Conservation (phyloP, 805 yeast genomes). For the Tetrapisispora nanseiensis region DNA sequence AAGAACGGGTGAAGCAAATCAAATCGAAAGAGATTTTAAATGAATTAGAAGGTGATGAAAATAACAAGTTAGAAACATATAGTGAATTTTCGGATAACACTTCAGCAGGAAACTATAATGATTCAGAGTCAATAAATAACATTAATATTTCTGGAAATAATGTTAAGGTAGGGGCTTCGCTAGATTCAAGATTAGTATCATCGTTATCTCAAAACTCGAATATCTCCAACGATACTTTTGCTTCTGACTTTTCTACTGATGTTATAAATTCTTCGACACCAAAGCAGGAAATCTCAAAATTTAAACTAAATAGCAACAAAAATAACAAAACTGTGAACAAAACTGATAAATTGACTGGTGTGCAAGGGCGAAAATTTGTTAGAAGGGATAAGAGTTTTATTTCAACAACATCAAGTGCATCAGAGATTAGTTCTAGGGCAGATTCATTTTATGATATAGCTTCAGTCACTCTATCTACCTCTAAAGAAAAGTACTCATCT, state of each 20-base stretch:
- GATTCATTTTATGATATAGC: slow-evolving; percentile 34
- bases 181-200: slow-evolving; percentile 39
- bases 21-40: background rate
- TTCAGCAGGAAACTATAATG: slow-evolving; percentile 22
- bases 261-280: slow-evolving; percentile 9
- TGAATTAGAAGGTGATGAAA: background rate
- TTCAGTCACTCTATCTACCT: slow-evolving; percentile 23
- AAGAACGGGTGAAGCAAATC: too few species aligned
- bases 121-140: background rate
- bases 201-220: slow-evolving; percentile 34
- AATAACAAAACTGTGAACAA: background rate
- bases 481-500: slow-evolving; percentile 7
- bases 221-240: slow-evolving; percentile 38
- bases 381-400: slow-evolving; percentile 30
- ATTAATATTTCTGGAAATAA: slow-evolving; percentile 1
- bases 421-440: slow-evolving; percentile 33
- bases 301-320: slow-evolving; percentile 1
- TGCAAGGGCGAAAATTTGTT: slow-evolving; percentile 14
- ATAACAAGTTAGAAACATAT: slow-evolving; percentile 16
- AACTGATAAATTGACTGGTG: background rate
- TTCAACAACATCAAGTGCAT: slow-evolving; percentile 32
- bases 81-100: slow-evolving; percentile 25
- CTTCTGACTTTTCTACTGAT: slow-evolving; percentile 43
- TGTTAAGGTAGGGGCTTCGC: slow-evolving; percentile 6
- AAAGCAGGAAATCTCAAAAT: slow-evolving; percentile 8